Conservation (phyloP, 345 rosid genomes). For the Brassica rapa region DNA sequence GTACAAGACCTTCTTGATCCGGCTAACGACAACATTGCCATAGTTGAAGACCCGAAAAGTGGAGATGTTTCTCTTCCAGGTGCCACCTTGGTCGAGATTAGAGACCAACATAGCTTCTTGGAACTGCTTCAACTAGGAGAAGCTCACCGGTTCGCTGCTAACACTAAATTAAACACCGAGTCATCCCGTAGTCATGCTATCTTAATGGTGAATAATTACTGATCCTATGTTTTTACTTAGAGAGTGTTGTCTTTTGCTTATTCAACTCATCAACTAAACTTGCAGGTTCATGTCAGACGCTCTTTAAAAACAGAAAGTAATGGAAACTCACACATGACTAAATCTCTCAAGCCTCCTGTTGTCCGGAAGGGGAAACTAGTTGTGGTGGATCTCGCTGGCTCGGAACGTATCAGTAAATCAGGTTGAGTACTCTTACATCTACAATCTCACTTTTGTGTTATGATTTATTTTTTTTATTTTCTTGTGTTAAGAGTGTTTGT, state of each 20-base stretch:
- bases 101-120: slow-evolving; percentile 76
- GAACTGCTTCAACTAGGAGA: slow-evolving; percentile 82
- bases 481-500: slow-evolving; percentile 11
- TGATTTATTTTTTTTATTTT: neutral
- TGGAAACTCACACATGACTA: slow-evolving; percentile 51
- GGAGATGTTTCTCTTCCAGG: slow-evolving; percentile 97
- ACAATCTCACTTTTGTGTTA: neutral
- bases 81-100: slow-evolving; percentile 77
- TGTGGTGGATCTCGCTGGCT: slow-evolving; percentile 98
- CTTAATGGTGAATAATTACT: slow-evolving; percentile 67
- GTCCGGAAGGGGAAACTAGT: slow-evolving; percentile 87
- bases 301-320: slow-evolving; percentile 65
- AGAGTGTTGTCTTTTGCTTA: slow-evolving; percentile 14
- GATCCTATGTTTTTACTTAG: neutral
- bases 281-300: slow-evolving; percentile 81
- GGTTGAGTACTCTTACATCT: slow-evolving; percentile 45
- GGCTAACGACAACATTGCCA: slow-evolving; percentile 76
- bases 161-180: slow-evolving; percentile 90
- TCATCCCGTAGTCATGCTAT: slow-evolving; percentile 98
- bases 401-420: slow-evolving; percentile 97
- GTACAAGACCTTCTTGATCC: slow-evolving; percentile 98
- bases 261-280: slow-evolving; percentile 8
- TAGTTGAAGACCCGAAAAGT: slow-evolving; percentile 87
- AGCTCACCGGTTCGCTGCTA: slow-evolving; percentile 95
- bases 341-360: slow-evolving; percentile 70